A percentile compares a stretch with the other conserved stretches of the same genome.
Evolutionary conservation across 2,329 filamentous ascomycete species (phyloP).

Genomic region (Monosporascus cannonballus): DNA sequence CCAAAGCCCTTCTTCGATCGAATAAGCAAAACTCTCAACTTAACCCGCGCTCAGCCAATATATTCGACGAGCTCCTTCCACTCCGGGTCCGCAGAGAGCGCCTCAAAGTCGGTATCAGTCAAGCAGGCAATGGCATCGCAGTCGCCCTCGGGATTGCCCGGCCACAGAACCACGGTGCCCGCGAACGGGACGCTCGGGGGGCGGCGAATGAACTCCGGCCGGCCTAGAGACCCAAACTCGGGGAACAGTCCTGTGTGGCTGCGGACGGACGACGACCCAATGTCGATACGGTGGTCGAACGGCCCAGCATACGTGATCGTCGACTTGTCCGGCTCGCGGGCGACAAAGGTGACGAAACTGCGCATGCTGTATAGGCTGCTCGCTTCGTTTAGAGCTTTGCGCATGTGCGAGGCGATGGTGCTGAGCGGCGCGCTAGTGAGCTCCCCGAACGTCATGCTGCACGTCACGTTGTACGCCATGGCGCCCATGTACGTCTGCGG

Average conservation of each 20-base stretch:
- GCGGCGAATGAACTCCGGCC: not conserved
- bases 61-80: not conserved
- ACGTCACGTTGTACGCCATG: not conserved
- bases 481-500: slow-evolving; percentile 1
- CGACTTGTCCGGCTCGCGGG: not conserved
- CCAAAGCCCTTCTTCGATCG: too few relatives aligned
- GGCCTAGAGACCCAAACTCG: not conserved
- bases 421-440: not conserved
- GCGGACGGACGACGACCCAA: not conserved
- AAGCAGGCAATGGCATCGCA: not conserved
- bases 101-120: not conserved
- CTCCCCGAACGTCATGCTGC: not conserved
- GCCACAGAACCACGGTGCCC: not conserved
- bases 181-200: not conserved
- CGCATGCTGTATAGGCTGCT: not conserved
- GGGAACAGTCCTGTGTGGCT: not conserved
- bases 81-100: not conserved
- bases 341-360: not conserved
- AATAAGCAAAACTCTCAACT: too few relatives aligned
- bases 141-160: not conserved
- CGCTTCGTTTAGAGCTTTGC: not conserved
- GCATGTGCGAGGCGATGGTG: not conserved
- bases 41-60: not conserved
- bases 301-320: not conserved
- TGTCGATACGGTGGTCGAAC: not conserved